phyloP scores from a whole-genome alignment of 2,329 filamentous ascomycete genomes.

The Aspergillus quadricinctus region DNA sequence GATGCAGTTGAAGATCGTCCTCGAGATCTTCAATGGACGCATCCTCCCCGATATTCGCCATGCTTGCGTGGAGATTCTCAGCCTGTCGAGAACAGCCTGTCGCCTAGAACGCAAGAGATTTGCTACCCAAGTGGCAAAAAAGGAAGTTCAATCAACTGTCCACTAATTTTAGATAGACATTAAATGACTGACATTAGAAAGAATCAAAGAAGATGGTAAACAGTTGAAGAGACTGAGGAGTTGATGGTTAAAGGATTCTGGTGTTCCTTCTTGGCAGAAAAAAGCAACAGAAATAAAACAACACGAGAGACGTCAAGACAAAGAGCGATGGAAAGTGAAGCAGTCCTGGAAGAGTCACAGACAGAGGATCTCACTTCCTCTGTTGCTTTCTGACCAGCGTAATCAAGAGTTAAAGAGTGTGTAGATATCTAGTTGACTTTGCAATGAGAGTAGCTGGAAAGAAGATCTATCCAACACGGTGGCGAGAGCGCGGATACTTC shows the following conservation, averaged over 20 bases:
- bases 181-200: not conserved
- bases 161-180: not conserved
- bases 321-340: not conserved
- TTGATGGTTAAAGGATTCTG: not conserved
- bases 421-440: not conserved
- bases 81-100: not conserved
- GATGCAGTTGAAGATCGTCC: conserved; percentile 31
- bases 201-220: not conserved
- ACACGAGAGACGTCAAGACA: not conserved
- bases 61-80: not conserved
- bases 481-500: not conserved
- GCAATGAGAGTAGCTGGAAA: not conserved
- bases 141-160: not conserved
- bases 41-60: conserved; percentile 6
- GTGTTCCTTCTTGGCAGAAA: not conserved
- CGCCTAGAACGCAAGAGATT: not conserved
- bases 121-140: not conserved
- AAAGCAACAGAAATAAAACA: not conserved
- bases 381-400: not conserved
- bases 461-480: not conserved
- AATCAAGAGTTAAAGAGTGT: not conserved
- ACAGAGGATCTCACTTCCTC: not conserved
- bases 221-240: not conserved
- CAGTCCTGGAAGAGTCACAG: not conserved
- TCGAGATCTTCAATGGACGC: conserved; percentile 22